Evolutionary conservation across 306 rosid species (phyloP), one percentile per base, ranked within the genome.

Genomic region (Cucumis cinereus): DNA sequence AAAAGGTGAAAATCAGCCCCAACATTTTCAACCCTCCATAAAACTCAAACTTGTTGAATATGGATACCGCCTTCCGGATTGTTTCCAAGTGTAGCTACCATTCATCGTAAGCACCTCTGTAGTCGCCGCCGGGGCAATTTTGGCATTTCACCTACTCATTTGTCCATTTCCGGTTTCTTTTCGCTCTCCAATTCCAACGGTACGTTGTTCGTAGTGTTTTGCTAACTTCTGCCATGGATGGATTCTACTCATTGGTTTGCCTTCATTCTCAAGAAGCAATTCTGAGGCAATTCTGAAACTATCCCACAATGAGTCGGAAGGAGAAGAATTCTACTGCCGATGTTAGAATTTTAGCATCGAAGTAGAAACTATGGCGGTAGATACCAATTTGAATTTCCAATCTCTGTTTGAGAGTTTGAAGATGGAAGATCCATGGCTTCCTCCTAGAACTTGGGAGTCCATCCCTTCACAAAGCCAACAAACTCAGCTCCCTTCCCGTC

Each of bases 391-490:
- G 55, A 79, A 85, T 8, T 58, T 83, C 30, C 47, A 77, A 13
- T 82, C 86, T 11, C 76, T 91, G 86, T 72, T 93, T 30, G 82
- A 85, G 64, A 88, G 88, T 71, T 77, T 93, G 79, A 91, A 86
- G 84, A 20, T 91, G 13, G 87, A 93, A 49, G 88, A 82, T 79
- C 96, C 96, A 60, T 85, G 89, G 92, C 80, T 94, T 84, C 90
- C 95, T 49, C 95, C 98, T 10, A 77, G 53, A 61, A 81, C 93
- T 6, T 94, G 96, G 98, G 96, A 90, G 77, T 90, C 97, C 35
- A 84, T 86, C 30, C 81, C 89, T 78, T 87, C 81, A 20, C 91
- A 91, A 70, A 88, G 86, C 50, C 93, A 91, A 8, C 53, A 47
- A n/a, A 43, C 26, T 77, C 85, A 58, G 53, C 36, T 38, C 64